Evolutionary conservation across 2,329 filamentous ascomycete genomes (phyloP).

Genomic region (Pseudopyricularia cyperi): DNA sequence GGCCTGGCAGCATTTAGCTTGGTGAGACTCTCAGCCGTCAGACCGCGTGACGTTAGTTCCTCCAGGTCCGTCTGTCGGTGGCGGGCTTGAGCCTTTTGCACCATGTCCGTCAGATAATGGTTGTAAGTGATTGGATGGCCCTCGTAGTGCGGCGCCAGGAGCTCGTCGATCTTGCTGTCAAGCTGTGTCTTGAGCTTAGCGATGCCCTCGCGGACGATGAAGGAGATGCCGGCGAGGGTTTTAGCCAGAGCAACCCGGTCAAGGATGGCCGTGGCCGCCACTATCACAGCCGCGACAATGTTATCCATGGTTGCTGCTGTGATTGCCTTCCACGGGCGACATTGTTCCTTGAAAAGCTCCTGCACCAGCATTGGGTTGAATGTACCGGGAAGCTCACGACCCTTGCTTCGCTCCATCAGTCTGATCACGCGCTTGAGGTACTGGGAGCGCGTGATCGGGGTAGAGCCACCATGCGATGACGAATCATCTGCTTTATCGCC

Average conservation of each 20-base stretch:
- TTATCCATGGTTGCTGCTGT: slow-evolving; percentile 6
- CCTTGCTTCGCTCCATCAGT: slow-evolving; percentile 14
- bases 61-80: slow-evolving; percentile 2
- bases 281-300: slow-evolving; percentile 9
- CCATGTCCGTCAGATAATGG: slow-evolving; percentile 19
- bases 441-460: not conserved
- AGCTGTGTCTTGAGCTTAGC: slow-evolving; percentile 9
- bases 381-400: slow-evolving; percentile 21
- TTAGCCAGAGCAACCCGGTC: slow-evolving; percentile 9
- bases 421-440: slow-evolving; percentile 12
- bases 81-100: slow-evolving; percentile 15
- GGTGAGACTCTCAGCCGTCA: too few species aligned
- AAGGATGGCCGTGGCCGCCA: slow-evolving; percentile 9
- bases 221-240: slow-evolving; percentile 8
- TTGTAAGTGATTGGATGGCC: slow-evolving; percentile 27
- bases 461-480: not conserved
- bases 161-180: slow-evolving; percentile 12
- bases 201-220: slow-evolving; percentile 11
- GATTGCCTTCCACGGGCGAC: slow-evolving; percentile 15
- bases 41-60: not conserved
- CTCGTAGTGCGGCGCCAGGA: slow-evolving; percentile 13
- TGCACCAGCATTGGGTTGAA: slow-evolving; percentile 20
- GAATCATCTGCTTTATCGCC: not conserved
- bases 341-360: slow-evolving; percentile 19
- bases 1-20: too few species aligned